Percentiles rank a stretch among this genome's conserved stretches.
Evolutionary conservation across 1,139 yeast genomes (phyloP).

Genomic region (Diutina pseudorugosa): DNA sequence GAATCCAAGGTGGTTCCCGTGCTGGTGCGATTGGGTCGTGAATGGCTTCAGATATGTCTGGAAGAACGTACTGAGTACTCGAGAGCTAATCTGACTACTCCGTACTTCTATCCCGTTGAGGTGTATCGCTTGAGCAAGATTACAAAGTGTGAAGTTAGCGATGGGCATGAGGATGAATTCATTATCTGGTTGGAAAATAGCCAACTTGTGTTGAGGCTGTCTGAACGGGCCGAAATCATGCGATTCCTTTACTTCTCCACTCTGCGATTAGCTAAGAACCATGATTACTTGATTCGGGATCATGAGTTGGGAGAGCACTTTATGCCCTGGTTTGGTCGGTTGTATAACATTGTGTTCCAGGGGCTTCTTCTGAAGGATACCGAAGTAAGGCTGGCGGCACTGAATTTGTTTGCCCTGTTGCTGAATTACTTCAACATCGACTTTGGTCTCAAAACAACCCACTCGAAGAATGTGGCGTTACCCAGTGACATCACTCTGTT

Average conservation of each 20-base stretch:
- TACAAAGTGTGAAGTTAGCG: conserved; percentile 39
- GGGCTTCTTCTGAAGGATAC: conserved; percentile 52
- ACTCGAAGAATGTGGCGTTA: conserved; percentile 54
- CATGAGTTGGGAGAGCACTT: conserved; percentile 15
- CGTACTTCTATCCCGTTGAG: conserved; percentile 37
- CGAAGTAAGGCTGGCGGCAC: conserved; percentile 53
- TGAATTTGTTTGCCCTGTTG: conserved; percentile 50
- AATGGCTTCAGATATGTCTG: conserved; percentile 48
- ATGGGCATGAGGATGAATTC: conserved; percentile 29
- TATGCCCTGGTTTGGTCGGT: conserved; percentile 40
- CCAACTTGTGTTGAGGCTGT: conserved; percentile 41
- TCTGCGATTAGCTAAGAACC: conserved; percentile 29
- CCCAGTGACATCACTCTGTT: conserved; percentile 62
- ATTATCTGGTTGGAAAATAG: conserved; percentile 40
- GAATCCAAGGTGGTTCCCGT: conserved; percentile 30
- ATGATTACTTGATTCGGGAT: conserved; percentile 8
- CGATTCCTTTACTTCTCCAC: conserved; percentile 58
- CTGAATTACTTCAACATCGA: conserved; percentile 49
- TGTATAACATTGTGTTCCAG: conserved; percentile 54
- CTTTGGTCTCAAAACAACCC: conserved; percentile 44
- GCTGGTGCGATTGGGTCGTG: conserved; percentile 56
- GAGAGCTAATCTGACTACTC: conserved; percentile 14
- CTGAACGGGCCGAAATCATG: conserved; percentile 56
- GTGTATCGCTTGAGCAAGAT: conserved; percentile 40
- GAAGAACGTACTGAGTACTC: conserved; percentile 16